Evolutionary conservation across 169 alveolate species (phyloP).

Genomic region (Condylostoma magnum): DNA sequence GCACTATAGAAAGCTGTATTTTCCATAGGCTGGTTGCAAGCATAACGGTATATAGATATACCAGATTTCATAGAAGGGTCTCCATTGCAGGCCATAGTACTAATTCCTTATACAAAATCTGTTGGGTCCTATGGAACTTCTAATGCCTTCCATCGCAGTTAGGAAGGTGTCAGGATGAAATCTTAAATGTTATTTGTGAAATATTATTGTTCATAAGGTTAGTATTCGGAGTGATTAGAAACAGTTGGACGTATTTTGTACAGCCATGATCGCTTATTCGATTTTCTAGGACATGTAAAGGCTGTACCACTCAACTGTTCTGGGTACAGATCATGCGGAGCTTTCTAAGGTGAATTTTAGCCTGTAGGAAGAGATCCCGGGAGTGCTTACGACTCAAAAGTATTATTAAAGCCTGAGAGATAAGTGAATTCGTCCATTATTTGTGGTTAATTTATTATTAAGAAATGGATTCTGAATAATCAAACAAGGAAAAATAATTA

Average conservation of each 20-base stretch:
- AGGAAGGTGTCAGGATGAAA: conserved; percentile 49
- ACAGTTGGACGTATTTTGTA: conserved; percentile 71
- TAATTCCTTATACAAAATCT: conserved; percentile 65
- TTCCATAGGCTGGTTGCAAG: conserved; percentile 70
- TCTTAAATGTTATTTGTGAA: conserved; percentile 39
- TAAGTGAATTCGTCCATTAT: conserved; percentile 2
- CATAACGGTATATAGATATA: conserved; percentile 55
- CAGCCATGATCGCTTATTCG: conserved; percentile 64
- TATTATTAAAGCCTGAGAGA: conserved; percentile 65
- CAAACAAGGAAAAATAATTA: too few species aligned
- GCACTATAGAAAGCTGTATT: conserved; percentile 56
- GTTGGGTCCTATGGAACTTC: conserved; percentile 40
- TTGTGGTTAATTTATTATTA: too few species aligned
- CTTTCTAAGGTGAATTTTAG: conserved; percentile 57
- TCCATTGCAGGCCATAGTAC: conserved; percentile 71
- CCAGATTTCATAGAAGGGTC: conserved; percentile 69
- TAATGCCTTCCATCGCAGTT: conserved; percentile 62
- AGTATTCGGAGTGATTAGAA: conserved; percentile 41
- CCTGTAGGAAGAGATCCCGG: conserved; percentile 64
- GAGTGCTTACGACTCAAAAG: conserved; percentile 57
- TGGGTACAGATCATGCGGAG: conserved; percentile 68
- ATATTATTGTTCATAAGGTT: conserved; percentile 9
- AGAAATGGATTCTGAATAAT: too few species aligned
- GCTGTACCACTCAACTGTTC: conserved; percentile 81
- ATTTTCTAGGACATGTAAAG: conserved; percentile 67